Evolutionary conservation across 2,329 filamentous ascomycete species (phyloP), one percentile per base, ranked within the genome.

Genomic region (Exophiala xenobiotica): DNA sequence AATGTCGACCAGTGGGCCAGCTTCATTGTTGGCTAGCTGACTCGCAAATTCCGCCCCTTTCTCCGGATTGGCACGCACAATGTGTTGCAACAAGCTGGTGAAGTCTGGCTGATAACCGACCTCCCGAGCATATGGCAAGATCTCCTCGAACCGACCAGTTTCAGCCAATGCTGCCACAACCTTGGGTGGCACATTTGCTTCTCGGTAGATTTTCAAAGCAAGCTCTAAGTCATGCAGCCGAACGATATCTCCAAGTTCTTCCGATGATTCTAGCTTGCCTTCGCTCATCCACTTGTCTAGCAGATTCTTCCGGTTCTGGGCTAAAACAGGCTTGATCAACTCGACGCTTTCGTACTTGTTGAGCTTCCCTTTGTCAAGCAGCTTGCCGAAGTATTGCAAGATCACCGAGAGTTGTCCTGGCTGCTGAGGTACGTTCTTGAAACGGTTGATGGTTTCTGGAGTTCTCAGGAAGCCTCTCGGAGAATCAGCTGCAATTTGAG

Each of bases 271-370:
- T 37, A 99, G 80, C 78, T 99, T 99, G 72, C 90, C 87, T 74
- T 97, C 93, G 66, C 87, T 87, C 70, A 97, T 81, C 95, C 95
- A 99, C 74, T 99, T 99, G 74, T 97, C 93, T 22, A 99, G 81
- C 20, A 99, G 77, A 67, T 97, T 90, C 75, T 96, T 97, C 60
- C 93, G 85, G 70, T 91, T 93, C 72, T 99, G 93, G 50, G 87
- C 84, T 51, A 99, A 80, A 16, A 99, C 93, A 16, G 93, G 93
- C 61, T 90, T 85, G 7, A 93, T 91, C 56, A 99, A 79, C 75
- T 99, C 93, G 31, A 99, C 77, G 40, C 91, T 96, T 73, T 99
- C 93, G 60, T 95, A 88, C 67, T 86, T 85, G 74, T 99, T 99
- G 39, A 99, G 77, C 22, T 82, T 82, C 52, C 93, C 92, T 80